Conservation (phyloP, 1,284 basidiomycete species). For the Cutaneotrichosporon sp. region DNA sequence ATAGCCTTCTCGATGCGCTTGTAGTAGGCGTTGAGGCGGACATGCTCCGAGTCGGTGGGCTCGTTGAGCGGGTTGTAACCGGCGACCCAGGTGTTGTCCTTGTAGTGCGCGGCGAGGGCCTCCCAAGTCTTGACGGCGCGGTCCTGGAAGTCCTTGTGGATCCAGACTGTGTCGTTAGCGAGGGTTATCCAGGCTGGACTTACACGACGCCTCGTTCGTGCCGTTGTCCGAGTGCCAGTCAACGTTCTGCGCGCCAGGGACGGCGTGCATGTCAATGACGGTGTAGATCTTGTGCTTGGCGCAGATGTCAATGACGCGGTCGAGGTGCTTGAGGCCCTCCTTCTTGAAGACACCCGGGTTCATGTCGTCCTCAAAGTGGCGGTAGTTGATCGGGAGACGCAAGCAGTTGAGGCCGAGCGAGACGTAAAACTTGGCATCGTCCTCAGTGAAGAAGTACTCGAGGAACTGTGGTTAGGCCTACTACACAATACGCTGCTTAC, state of each 20-base stretch:
- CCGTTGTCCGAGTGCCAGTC: constrained; percentile 46
- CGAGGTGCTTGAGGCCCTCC: constrained; percentile 34
- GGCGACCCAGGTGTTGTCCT: constrained; percentile 58
- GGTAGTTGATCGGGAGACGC: constrained; percentile 45
- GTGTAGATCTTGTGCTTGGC: constrained; percentile 45
- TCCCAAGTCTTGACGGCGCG: constrained; percentile 64
- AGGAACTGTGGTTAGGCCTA: constrained; percentile 53
- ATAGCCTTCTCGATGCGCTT: constrained; percentile 61
- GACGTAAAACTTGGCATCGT: constrained; percentile 62
- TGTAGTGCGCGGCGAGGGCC: constrained; percentile 61
- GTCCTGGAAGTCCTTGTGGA: constrained; percentile 71
- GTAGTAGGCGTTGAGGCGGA: constrained; percentile 58
- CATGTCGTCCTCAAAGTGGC: constrained; percentile 35
- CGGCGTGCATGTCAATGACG: constrained; percentile 46
- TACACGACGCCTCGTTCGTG: constrained; percentile 38
- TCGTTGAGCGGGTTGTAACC: constrained; percentile 72
- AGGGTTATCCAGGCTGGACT: constrained; percentile 2
- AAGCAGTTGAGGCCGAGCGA: constrained; percentile 63
- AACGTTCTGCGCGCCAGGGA: constrained; percentile 44
- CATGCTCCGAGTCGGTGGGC: constrained; percentile 56
- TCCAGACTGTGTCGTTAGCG: constrained; percentile 55
- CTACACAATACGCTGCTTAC: constrained; percentile 40
- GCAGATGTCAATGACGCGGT: constrained; percentile 37
- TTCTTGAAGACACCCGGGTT: constrained; percentile 34
- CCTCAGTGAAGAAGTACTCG: constrained; percentile 61